Conservation (phyloP, 768 basidiomycete genomes). For the Hygrophoropsis aurantiaca region DNA sequence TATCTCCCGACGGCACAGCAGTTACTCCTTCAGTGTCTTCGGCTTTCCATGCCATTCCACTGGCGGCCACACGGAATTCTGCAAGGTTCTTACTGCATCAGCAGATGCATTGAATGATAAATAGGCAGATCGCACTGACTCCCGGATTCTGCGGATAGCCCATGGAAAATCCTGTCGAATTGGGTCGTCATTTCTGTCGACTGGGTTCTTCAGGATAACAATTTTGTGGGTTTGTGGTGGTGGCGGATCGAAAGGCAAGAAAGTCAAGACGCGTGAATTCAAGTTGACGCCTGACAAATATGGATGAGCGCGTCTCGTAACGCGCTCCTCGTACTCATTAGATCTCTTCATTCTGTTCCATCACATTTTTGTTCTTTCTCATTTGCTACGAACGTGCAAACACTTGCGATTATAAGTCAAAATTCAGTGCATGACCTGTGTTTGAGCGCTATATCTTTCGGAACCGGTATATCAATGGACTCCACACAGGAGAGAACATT, state of each 20-base stretch:
- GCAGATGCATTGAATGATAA: not conserved
- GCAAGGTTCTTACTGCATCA: conserved; percentile 7
- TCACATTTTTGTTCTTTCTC: not conserved
- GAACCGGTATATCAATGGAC: conserved; percentile 21
- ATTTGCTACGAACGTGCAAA: not conserved
- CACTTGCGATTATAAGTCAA: too few species aligned
- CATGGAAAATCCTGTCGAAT: conserved; percentile 85
- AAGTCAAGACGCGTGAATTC: conserved; percentile 36
- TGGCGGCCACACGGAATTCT: conserved; percentile 87
- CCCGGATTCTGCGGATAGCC: conserved; percentile 67
- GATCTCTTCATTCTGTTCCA: too few species aligned
- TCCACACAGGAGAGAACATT: conserved; percentile 74
- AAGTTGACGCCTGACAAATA: conserved; percentile 16
- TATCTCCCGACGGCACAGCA: conserved; percentile 66
- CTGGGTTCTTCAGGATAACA: not conserved
- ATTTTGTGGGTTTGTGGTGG: conserved; percentile 6
- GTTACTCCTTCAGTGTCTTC: conserved; percentile 62
- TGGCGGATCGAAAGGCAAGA: conserved; percentile 16
- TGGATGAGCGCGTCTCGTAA: conserved; percentile 21
- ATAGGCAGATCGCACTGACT: conserved; percentile 55
- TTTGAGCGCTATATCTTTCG: too few species aligned
- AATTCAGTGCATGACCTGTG: too few species aligned
- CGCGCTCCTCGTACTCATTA: conserved; percentile 4
- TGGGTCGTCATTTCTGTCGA: conserved; percentile 63
- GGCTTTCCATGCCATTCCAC: conserved; percentile 95